These are phyloP conservation scores for Ploettnerulaceae sp. DNA, from an alignment of 2,329 filamentous ascomycete species.

Conservation along the genomic window DNA sequence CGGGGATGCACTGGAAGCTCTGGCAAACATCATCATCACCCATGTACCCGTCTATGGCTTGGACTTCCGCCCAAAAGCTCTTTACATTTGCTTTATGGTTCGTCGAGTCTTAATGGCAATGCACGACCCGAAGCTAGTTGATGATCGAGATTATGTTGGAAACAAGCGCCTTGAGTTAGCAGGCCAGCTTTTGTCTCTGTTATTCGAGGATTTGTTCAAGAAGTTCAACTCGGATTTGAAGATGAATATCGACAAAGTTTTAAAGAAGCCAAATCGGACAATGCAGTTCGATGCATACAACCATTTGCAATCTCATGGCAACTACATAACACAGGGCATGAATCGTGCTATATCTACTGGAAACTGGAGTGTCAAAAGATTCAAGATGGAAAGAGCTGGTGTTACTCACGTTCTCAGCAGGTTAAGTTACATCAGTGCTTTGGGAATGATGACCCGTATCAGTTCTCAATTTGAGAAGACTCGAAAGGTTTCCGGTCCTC, in stretches of 20 bases:
- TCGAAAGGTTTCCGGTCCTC: constrained; percentile 88
- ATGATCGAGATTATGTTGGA: constrained; percentile 95
- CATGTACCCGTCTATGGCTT: constrained; percentile 88
- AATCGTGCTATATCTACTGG: constrained; percentile 95
- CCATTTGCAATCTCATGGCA: constrained; percentile 78
- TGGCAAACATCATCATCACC: constrained; percentile 89
- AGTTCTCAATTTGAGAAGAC: constrained; percentile 99
- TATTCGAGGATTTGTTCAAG: constrained; percentile 98
- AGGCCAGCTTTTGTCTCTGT: constrained; percentile 83
- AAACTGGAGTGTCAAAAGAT: constrained; percentile 97
- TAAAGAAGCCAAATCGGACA: constrained; percentile 89
- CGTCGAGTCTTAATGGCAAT: constrained; percentile 93
- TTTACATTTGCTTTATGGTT: constrained; percentile 96
- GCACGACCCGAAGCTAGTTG: constrained; percentile 81
- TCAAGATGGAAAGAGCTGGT: constrained; percentile 96
- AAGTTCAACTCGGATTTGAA: constrained; percentile 87
- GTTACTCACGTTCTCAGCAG: constrained; percentile 95
- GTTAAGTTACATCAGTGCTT: constrained; percentile 89
- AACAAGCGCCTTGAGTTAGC: constrained; percentile 96
- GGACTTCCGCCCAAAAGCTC: constrained; percentile 93
- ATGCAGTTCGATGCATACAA: constrained; percentile 82
- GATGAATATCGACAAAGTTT: constrained; percentile 87
- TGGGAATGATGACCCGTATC: constrained; percentile 99
- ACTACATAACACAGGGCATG: constrained; percentile 86
- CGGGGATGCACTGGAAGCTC: constrained; percentile 86